phyloP scores from a whole-genome alignment of 345 rosid species.

The Xanthoceras sorbifolium region DNA sequence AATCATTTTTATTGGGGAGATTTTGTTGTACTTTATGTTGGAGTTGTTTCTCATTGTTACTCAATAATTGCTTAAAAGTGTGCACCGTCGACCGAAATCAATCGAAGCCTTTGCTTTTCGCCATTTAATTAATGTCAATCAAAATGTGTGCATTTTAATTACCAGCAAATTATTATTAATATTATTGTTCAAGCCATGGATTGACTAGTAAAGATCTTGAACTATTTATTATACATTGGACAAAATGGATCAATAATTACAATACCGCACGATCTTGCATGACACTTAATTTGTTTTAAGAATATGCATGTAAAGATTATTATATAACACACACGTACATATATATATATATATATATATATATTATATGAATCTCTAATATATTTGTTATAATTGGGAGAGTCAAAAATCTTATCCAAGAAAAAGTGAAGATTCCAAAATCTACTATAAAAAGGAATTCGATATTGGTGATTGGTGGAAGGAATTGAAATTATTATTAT shows the following conservation, averaged over 20 bases:
- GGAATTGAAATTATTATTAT: no score
- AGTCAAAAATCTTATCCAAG: conserved; percentile 1
- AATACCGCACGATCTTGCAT: background rate
- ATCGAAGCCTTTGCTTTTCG: background rate
- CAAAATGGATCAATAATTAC: background rate
- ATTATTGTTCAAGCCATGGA: background rate
- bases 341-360: no score
- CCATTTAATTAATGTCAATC: background rate
- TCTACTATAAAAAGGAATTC: background rate
- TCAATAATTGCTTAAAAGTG: conserved; percentile 16
- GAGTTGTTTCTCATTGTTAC: background rate
- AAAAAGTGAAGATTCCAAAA: background rate
- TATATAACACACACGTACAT: no score
- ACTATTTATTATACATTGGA: background rate
- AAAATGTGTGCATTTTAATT: background rate
- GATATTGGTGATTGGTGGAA: no score
- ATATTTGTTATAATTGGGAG: background rate
- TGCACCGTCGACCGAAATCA: conserved; percentile 12
- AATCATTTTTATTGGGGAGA: background rate
- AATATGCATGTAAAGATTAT: background rate
- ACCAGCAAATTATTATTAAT: background rate
- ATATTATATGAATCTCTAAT: background rate
- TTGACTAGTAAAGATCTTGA: background rate
- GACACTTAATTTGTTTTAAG: background rate
- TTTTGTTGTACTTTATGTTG: background rate